Evolutionary conservation across 177 flowering plant genomes (phyloP), one percentile per base, ranked within the genome.

Genomic region (Vitis hybrid): DNA sequence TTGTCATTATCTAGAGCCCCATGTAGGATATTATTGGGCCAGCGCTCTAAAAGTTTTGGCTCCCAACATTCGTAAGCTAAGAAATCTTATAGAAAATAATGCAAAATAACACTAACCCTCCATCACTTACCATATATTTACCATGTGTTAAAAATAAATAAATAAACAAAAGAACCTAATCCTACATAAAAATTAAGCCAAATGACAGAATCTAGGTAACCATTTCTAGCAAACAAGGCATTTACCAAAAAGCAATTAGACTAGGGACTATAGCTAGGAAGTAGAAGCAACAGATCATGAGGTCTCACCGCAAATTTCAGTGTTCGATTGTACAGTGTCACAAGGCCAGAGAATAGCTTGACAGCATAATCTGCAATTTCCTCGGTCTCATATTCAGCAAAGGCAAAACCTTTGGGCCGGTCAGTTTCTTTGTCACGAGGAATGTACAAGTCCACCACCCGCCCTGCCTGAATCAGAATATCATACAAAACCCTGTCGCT

Each of bases 281-380:
- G 23, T 21, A 50, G 1, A 17, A 52, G 40, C 4, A n/a, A 45
- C 17, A 60, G 51, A 67, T 18, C n/a, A 32, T n/a, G 56, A 26
- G 48, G 10, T 84, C 92, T n/a, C 71, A 92, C 97, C 74, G 82
- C 90, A 83, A 94, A 92, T 80, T 74, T 91, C 73, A 92, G 68
- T 1, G 92, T 87, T 61, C 88, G 83, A 50, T 83, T 90, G 81
- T 82, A 80, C 49, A 94, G 88, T 66, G 82, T 81, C 30, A 94
- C 96, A 52, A 92, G 92, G 61, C 98, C 97, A 62, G 91, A 80
- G 82, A 94, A 91, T 65, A 94, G 97, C 85, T 68, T 85, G 45
- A 92, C 93, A 57, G 97, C 97, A 81, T 92, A 94, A 0, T 86
- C 78, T 1, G 98, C 98, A 54, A 85, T 80, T 80, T 94, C 97